Evolutionary conservation across 345 rosid genomes (phyloP).

Genomic region (Turritis glabra): DNA sequence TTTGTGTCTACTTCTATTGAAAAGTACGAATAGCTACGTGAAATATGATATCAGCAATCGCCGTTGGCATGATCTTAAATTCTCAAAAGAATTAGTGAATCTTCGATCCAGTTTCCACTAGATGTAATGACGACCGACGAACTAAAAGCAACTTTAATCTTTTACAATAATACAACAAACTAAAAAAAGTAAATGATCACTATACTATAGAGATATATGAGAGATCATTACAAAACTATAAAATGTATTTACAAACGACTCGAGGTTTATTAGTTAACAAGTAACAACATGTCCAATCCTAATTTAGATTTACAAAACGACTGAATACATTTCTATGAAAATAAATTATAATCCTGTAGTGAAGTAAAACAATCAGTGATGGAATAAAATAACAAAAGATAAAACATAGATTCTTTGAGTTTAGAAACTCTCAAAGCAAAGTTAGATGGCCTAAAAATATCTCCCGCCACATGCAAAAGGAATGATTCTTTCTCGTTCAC

Average conservation of each 20-base stretch:
- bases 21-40: not conserved
- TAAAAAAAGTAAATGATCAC: not conserved
- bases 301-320: not conserved
- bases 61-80: conserved; percentile 11
- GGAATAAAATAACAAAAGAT: not conserved
- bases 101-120: conserved; percentile 27
- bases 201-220: not conserved
- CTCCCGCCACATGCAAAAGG: conserved; percentile 36
- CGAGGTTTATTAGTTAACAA: too few species aligned
- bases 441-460: conserved; percentile 13
- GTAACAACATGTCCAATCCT: not conserved
- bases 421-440: conserved; percentile 36
- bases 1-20: not conserved
- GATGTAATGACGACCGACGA: conserved; percentile 25
- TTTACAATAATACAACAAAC: not conserved
- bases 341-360: not conserved
- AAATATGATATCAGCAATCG: not conserved
- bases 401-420: conserved; percentile 30
- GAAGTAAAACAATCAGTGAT: not conserved
- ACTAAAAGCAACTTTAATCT: conserved; percentile 7
- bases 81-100: not conserved
- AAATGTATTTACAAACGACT: too few species aligned
- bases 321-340: not conserved
- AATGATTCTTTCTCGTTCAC: conserved; percentile 31
- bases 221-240: not conserved